Evolutionary conservation across 2,329 filamentous ascomycete species (phyloP).

Genomic region (Colletotrichum zoysiae): DNA sequence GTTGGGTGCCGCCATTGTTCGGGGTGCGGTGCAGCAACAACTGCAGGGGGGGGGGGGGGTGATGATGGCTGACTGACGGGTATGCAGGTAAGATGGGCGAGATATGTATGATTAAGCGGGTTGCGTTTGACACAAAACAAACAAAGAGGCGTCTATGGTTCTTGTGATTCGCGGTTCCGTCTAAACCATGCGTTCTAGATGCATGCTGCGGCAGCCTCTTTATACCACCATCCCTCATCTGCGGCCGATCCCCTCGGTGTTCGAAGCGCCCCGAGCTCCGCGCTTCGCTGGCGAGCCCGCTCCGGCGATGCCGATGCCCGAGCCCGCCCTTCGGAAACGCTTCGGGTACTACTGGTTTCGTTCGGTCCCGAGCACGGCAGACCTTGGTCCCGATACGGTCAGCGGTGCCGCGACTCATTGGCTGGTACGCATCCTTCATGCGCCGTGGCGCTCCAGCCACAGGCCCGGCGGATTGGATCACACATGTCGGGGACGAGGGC

Average conservation of each 20-base stretch:
- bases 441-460: background rate
- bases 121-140: background rate
- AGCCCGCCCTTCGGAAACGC: background rate
- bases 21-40: background rate
- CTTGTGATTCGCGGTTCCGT: background rate
- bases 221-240: background rate
- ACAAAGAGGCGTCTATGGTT: background rate
- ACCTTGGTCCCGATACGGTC: background rate
- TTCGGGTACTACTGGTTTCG: background rate
- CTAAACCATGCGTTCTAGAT: background rate
- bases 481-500: background rate
- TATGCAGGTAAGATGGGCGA: background rate
- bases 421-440: background rate
- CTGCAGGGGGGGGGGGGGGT: no score
- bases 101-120: background rate
- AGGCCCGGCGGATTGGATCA: background rate
- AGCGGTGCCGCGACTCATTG: background rate
- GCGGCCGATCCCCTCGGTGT: background rate
- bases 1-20: constrained; percentile 4
- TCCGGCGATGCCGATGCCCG: background rate
- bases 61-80: background rate
- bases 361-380: constrained; percentile 10
- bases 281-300: background rate
- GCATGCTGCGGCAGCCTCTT: background rate
- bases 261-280: background rate